A percentile compares a stretch with the other conserved stretches of the same genome.
Conservation (phyloP, 805 yeast species). For the Candida schatavii region DNA sequence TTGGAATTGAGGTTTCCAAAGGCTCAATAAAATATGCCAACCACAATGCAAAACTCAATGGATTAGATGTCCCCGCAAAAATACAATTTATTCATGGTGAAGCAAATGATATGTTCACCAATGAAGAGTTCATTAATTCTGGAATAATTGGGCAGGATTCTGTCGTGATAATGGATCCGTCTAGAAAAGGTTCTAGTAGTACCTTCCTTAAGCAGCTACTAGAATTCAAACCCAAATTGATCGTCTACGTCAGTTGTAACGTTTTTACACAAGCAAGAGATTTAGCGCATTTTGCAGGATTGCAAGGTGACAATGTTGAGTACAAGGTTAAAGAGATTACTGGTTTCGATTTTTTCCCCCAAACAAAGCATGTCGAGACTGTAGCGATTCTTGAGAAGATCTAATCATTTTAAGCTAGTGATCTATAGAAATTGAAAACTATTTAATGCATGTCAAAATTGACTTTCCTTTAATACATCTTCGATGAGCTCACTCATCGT, state of each 20-base stretch:
- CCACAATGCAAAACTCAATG: conserved; percentile 39
- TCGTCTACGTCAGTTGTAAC: conserved; percentile 44
- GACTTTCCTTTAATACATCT: conserved; percentile 27
- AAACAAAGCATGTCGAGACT: conserved; percentile 57
- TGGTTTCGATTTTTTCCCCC: conserved; percentile 52
- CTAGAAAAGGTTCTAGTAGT: conserved; percentile 39
- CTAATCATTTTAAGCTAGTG: neutral
- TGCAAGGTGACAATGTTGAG: conserved; percentile 14
- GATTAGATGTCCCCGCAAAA: conserved; percentile 23
- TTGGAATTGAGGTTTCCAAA: conserved; percentile 40
- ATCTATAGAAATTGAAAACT: neutral
- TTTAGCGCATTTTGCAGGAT: conserved; percentile 24
- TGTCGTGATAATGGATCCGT: conserved; percentile 44
- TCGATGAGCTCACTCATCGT: conserved; percentile 52
- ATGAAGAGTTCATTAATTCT: conserved; percentile 20
- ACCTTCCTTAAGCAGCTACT: conserved; percentile 34
- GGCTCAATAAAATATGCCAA: conserved; percentile 33
- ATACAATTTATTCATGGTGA: conserved; percentile 35
- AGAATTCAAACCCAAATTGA: conserved; percentile 33
- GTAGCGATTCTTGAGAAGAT: conserved; percentile 43
- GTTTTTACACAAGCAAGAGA: conserved; percentile 47
- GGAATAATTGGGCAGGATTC: conserved; percentile 29
- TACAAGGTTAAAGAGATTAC: conserved; percentile 24
- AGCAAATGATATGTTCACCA: conserved; percentile 34
- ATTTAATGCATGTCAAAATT: neutral